Percentiles rank a stretch among this genome's conserved stretches.
phyloP scores from a whole-genome alignment of 495 filamentous ascomycete genomes.

The Aspergillus taichungensis region DNA sequence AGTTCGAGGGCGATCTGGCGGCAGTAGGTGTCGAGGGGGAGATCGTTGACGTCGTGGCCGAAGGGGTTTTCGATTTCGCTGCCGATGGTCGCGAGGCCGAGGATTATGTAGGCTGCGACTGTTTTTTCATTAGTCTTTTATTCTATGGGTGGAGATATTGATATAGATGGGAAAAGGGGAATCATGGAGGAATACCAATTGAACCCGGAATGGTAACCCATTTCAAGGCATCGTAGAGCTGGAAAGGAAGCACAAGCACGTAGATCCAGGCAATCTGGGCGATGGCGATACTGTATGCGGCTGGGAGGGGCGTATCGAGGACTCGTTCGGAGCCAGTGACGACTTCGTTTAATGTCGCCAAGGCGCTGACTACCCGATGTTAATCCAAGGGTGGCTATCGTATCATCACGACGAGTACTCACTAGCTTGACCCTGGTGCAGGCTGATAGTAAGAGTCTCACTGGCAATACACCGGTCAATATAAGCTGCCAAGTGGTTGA shows the following conservation, averaged over 20 bases:
- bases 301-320: slow-evolving; percentile 73
- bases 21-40: slow-evolving; percentile 72
- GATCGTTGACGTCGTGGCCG: slow-evolving; percentile 78
- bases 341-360: slow-evolving; percentile 58
- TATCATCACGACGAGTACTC: slow-evolving; percentile 4
- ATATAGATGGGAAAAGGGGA: no score
- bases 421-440: slow-evolving; percentile 39
- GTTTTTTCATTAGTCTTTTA: not conserved
- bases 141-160: no score
- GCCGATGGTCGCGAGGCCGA: slow-evolving; percentile 79
- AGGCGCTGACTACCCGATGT: slow-evolving; percentile 18
- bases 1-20: slow-evolving; percentile 61
- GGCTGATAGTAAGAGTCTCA: slow-evolving; percentile 42
- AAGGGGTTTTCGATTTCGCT: slow-evolving; percentile 88
- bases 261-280: slow-evolving; percentile 85
- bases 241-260: slow-evolving; percentile 75
- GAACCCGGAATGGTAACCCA: slow-evolving; percentile 86
- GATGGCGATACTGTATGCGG: slow-evolving; percentile 80
- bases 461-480: slow-evolving; percentile 48
- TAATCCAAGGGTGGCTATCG: not conserved
- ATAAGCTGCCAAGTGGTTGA: slow-evolving; percentile 62
- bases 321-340: slow-evolving; percentile 70
- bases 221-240: slow-evolving; percentile 50
- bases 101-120: slow-evolving; percentile 80
- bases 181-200: no score